phyloP scores from a whole-genome alignment of 176 grass and related monocot species.

The Aechmea fasciata region DNA sequence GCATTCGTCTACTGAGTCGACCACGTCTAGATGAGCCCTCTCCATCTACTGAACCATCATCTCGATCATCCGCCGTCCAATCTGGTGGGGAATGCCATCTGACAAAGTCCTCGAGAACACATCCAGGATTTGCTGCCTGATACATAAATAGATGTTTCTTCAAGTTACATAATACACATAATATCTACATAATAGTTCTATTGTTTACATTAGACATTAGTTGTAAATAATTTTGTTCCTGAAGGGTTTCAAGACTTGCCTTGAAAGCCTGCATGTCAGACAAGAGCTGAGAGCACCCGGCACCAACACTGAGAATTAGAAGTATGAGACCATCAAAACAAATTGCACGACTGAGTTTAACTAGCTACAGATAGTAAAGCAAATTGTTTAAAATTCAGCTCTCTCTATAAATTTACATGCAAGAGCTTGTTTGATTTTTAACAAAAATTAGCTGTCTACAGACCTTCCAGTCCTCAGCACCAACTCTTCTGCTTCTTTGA shows the following conservation, averaged over 20 bases:
- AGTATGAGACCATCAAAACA: slow-evolving; percentile 27
- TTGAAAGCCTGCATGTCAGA: slow-evolving; percentile 99
- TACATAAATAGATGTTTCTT: slow-evolving; percentile 17
- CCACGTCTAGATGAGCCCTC: slow-evolving; percentile 83
- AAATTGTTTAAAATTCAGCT: neutral
- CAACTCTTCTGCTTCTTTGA: slow-evolving; percentile 97
- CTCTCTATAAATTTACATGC: neutral
- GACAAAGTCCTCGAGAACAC: slow-evolving; percentile 90
- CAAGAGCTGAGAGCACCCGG: slow-evolving; percentile 93
- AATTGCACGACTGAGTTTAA: neutral
- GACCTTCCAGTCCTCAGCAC: slow-evolving; percentile 91
- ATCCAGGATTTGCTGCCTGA: slow-evolving; percentile 95
- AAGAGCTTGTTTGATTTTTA: neutral
- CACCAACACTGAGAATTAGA: slow-evolving; percentile 64
- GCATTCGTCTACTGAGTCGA: slow-evolving; percentile 79
- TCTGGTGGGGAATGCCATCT: slow-evolving; percentile 98
- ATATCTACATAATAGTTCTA: neutral
- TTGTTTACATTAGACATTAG: too few species aligned
- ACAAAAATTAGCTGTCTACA: neutral
- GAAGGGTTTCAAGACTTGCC: slow-evolving; percentile 48
- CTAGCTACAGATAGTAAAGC: neutral
- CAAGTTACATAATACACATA: slow-evolving; percentile 7
- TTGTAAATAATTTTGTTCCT: neutral
- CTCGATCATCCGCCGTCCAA: slow-evolving; percentile 61
- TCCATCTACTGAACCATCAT: slow-evolving; percentile 28